Percentiles rank a stretch among this genome's conserved stretches.
These are phyloP conservation scores for Claviceps sp. DNA, from an alignment of 2,329 filamentous ascomycete genomes.

Conservation along the genomic window DNA sequence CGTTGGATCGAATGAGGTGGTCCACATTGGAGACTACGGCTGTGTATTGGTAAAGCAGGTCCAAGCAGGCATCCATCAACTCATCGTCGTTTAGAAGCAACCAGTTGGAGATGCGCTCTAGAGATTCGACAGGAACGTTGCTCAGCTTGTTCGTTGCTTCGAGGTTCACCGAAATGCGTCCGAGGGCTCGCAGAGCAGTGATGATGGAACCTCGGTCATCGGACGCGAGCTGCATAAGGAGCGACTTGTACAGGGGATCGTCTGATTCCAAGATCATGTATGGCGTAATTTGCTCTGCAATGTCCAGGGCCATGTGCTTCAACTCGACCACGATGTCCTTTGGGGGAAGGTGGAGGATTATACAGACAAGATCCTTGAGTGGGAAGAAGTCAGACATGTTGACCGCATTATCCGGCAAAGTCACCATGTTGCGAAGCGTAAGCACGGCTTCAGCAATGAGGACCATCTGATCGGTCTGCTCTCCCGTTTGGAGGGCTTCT, in stretches of 20 bases:
- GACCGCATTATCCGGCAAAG: conserved; percentile 73
- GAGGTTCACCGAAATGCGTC: conserved; percentile 77
- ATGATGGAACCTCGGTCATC: conserved; percentile 73
- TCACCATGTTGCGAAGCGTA: conserved; percentile 92
- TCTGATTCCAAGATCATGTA: conserved; percentile 58
- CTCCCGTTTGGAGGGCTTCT: conserved; percentile 58
- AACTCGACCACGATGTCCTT: conserved; percentile 65
- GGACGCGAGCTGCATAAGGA: conserved; percentile 51
- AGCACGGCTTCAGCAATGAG: conserved; percentile 76
- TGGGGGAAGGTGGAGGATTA: conserved; percentile 64
- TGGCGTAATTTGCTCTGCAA: conserved; percentile 78
- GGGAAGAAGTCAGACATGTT: conserved; percentile 66
- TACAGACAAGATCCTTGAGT: conserved; percentile 69
- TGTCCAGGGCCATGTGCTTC: conserved; percentile 83
- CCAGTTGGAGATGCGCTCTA: conserved; percentile 60
- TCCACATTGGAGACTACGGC: conserved; percentile 75
- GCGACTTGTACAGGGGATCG: conserved; percentile 66
- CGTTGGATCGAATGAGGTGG: conserved; percentile 47
- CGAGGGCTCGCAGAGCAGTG: conserved; percentile 66
- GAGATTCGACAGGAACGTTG: conserved; percentile 48
- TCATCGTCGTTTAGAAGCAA: conserved; percentile 80
- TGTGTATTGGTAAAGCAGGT: conserved; percentile 94
- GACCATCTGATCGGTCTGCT: conserved; percentile 57
- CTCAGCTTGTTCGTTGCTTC: conserved; percentile 66
- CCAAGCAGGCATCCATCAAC: conserved; percentile 72